Conservation (phyloP, 2,329 filamentous ascomycete genomes). For the Pestalotiopsis sp. region DNA sequence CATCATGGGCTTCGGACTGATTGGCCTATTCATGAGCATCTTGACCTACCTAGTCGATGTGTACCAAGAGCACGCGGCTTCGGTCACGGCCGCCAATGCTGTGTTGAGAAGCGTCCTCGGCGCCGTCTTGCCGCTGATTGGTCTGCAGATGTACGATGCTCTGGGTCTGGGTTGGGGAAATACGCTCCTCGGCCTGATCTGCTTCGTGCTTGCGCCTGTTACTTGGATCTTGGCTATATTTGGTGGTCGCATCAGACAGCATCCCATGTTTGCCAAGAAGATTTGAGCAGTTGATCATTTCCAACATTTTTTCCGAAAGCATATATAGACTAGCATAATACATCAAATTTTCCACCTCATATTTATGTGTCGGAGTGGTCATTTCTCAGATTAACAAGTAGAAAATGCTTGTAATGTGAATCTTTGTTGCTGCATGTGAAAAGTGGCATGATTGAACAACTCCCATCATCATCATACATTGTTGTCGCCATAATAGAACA, state of each 20-base stretch:
- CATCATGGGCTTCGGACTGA: constrained; percentile 40
- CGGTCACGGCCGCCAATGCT: constrained; percentile 60
- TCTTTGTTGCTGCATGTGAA: no score
- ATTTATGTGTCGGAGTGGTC: no score
- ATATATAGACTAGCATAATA: no score
- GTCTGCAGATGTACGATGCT: constrained; percentile 50
- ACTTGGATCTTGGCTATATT: constrained; percentile 9
- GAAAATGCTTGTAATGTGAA: no score
- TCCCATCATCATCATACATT: no score
- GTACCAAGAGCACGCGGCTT: constrained; percentile 56
- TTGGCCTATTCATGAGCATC: constrained; percentile 27
- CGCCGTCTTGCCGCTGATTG: constrained; percentile 56
- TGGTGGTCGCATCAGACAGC: not conserved
- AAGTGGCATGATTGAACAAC: no score
- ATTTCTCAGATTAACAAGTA: no score
- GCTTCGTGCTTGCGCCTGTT: constrained; percentile 25
- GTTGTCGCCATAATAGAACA: no score
- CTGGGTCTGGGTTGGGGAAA: constrained; percentile 64
- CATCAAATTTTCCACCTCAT: no score
- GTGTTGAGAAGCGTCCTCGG: constrained; percentile 54
- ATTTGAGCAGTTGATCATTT: not conserved
- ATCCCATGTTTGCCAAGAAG: not conserved
- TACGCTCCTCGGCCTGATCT: constrained; percentile 55
- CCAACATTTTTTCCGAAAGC: not conserved
- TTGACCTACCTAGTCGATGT: constrained; percentile 56